Conservation (phyloP, 2,329 filamentous ascomycete species). For the Grosmannia serpens region DNA sequence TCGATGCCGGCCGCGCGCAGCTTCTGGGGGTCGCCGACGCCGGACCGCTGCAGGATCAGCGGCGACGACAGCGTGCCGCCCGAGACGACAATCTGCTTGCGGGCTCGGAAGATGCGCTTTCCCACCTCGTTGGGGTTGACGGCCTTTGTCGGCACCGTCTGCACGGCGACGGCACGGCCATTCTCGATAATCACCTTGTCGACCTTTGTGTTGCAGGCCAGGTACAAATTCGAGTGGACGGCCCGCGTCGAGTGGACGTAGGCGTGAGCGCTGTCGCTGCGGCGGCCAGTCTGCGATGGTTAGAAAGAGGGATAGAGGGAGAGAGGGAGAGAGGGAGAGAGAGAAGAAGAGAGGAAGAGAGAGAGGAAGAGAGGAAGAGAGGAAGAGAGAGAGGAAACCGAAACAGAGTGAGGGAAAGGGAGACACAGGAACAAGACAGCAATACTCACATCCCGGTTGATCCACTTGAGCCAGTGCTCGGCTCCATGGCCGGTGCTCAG, state of each 20-base stretch:
- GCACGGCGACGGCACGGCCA: constrained; percentile 59
- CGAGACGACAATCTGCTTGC: constrained; percentile 64
- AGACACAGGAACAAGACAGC: background rate
- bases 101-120: constrained; percentile 47
- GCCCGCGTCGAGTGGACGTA: constrained; percentile 68
- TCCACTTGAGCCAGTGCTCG: constrained; percentile 67
- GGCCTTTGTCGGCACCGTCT: constrained; percentile 54
- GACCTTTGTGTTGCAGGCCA: constrained; percentile 65
- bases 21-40: constrained; percentile 62
- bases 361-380: background rate
- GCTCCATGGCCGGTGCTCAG: constrained; percentile 57
- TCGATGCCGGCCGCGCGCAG: constrained; percentile 57
- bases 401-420: background rate
- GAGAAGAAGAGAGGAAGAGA: background rate
- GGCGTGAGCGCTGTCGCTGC: constrained; percentile 65
- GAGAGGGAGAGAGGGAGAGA: background rate
- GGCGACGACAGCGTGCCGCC: constrained; percentile 64
- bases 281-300: constrained; percentile 47
- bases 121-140: constrained; percentile 34
- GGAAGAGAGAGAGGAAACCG: background rate
- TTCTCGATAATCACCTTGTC: constrained; percentile 67
- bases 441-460: constrained; percentile 49
- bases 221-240: constrained; percentile 57
- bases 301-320: background rate
- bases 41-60: constrained; percentile 63